Evolutionary conservation across 805 yeast genomes (phyloP).

Genomic region (Ogataea paraovalis): DNA sequence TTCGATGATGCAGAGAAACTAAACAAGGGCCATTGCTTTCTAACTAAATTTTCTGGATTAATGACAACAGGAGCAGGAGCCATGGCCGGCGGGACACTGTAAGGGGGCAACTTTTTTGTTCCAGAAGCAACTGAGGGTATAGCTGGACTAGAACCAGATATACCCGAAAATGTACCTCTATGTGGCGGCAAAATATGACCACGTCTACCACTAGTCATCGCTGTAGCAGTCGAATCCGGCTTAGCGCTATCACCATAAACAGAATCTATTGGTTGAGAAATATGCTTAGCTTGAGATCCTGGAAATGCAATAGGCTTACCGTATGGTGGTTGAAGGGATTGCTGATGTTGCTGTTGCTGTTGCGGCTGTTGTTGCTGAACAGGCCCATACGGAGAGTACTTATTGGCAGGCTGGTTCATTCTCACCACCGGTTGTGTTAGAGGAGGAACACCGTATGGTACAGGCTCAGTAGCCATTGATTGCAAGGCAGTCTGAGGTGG

Average conservation of each 20-base stretch:
- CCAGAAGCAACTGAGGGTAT: neutral
- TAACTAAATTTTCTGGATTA: constrained; percentile 51
- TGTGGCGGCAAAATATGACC: constrained; percentile 17
- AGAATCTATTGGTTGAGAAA: constrained; percentile 14
- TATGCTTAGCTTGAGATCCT: neutral
- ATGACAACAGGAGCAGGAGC: constrained; percentile 35
- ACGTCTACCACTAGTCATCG: constrained; percentile 10
- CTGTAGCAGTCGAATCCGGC: constrained; percentile 15
- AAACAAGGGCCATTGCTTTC: constrained; percentile 73
- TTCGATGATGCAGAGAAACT: constrained; percentile 54
- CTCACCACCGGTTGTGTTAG: neutral
- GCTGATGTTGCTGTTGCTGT: constrained; percentile 4
- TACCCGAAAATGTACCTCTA: constrained; percentile 3
- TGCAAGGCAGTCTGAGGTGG: constrained; percentile 2
- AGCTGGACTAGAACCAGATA: neutral
- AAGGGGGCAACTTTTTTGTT: constrained; percentile 1
- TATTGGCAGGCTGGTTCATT: constrained; percentile 5
- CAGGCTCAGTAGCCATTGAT: constrained; percentile 2
- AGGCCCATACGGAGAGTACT: constrained; percentile 18
- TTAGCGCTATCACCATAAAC: constrained; percentile 18
- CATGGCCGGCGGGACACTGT: constrained; percentile 8
- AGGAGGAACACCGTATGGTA: neutral
- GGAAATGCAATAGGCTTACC: neutral
- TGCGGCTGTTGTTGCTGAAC: constrained; percentile 5
- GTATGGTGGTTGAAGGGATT: neutral